These are phyloP conservation scores for Boletus subcaerulescens DNA, from an alignment of 768 basidiomycete genomes.

Conservation along the genomic window DNA sequence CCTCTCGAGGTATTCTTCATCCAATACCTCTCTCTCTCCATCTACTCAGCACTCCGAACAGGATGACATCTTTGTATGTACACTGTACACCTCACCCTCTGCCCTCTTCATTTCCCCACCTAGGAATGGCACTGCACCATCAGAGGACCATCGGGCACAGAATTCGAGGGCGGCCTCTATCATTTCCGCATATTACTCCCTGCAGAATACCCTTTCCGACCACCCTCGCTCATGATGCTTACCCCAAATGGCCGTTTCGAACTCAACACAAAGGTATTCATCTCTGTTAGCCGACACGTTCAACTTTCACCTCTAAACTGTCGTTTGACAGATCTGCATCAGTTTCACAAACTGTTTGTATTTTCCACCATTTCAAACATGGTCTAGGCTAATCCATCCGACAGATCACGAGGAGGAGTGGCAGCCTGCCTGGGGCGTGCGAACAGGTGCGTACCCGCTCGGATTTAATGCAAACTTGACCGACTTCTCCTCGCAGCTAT, in stretches of 20 bases:
- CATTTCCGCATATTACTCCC: constrained; percentile 90
- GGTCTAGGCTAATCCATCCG: constrained; percentile 29
- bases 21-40: background rate
- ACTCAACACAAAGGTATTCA: constrained; percentile 84
- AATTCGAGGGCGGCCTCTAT: constrained; percentile 95
- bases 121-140: constrained; percentile 98
- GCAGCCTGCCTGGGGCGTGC: constrained; percentile 98
- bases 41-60: constrained; percentile 29
- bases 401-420: constrained; percentile 93
- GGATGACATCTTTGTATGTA: constrained; percentile 86
- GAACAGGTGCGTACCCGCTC: constrained; percentile 62
- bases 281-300: constrained; percentile 13
- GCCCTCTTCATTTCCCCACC: constrained; percentile 19
- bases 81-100: constrained; percentile 2
- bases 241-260: constrained; percentile 98
- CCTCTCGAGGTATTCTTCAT: constrained; percentile 63
- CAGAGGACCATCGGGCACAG: constrained; percentile 81
- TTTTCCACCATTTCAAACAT: constrained; percentile 13
- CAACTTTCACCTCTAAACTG: constrained; percentile 4
- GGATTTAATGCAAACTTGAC: constrained; percentile 9
- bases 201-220: constrained; percentile 94
- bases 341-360: constrained; percentile 85
- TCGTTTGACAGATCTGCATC: constrained; percentile 70
- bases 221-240: constrained; percentile 93
- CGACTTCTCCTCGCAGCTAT: constrained; percentile 53